Evolutionary conservation across 192 early-diverging fungal genomes (phyloP).

Genomic region (Entomortierella parvispora): DNA sequence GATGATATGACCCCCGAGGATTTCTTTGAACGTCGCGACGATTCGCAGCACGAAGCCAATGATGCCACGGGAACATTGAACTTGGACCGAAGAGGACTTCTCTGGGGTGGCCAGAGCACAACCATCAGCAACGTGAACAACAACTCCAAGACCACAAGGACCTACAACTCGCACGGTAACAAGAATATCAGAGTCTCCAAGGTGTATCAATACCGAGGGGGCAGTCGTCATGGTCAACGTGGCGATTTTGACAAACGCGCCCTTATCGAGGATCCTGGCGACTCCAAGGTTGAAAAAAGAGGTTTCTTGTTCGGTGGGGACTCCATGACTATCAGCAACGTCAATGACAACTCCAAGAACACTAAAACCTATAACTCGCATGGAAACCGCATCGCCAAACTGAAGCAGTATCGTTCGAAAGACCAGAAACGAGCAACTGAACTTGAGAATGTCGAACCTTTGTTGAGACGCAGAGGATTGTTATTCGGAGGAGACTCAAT

Average conservation of each 20-base stretch:
- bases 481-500: constrained; percentile 1
- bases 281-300: constrained; percentile 1
- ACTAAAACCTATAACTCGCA: constrained; percentile 18
- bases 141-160: constrained; percentile 4
- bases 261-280: not conserved
- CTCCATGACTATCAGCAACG: constrained; percentile 21
- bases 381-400: constrained; percentile 13
- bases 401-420: too few species aligned
- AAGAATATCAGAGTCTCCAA: constrained; percentile 1
- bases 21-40: not conserved
- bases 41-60: not conserved
- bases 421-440: too few species aligned
- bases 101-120: constrained; percentile 4
- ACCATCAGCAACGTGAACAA: constrained; percentile 21
- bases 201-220: not conserved
- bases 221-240: not conserved
- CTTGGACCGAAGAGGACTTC: constrained; percentile 7
- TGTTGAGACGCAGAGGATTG: constrained; percentile 9
- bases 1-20: too few species aligned
- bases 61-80: not conserved
- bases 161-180: constrained; percentile 8
- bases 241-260: not conserved
- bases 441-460: not conserved
- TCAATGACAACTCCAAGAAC: constrained; percentile 22
- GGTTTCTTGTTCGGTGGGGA: constrained; percentile 12